phyloP scores from a whole-genome alignment of 2,329 filamentous ascomycete genomes.

The Fonsecaea multimorphosa region DNA sequence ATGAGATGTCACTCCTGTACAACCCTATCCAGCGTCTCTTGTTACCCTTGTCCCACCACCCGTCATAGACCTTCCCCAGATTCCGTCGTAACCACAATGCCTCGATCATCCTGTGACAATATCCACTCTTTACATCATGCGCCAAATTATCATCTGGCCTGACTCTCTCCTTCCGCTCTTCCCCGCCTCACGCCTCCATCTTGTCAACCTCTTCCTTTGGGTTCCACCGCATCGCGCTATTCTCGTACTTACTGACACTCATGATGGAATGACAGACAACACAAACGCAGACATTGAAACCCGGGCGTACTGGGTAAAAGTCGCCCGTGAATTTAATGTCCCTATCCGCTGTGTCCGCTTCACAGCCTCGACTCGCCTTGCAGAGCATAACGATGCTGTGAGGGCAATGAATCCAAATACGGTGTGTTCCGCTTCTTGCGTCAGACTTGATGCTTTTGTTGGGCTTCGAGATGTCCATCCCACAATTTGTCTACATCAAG shows the following conservation, averaged over 20 bases:
- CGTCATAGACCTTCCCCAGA: conserved; percentile 14
- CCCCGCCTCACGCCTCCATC: conserved; percentile 20
- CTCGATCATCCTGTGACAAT: background rate
- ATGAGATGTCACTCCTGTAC: conserved; percentile 8
- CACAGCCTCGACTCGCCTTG: conserved; percentile 70
- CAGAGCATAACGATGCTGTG: conserved; percentile 86
- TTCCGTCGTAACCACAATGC: conserved; percentile 4
- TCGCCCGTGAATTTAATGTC: conserved; percentile 73
- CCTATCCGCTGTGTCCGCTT: conserved; percentile 88
- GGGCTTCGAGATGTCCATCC: background rate
- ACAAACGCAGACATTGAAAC: conserved; percentile 87
- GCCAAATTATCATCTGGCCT: background rate
- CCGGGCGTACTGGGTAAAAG: conserved; percentile 75
- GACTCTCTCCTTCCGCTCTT: background rate
- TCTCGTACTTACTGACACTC: conserved; percentile 13
- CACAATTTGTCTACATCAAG: background rate
- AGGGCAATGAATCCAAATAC: conserved; percentile 65
- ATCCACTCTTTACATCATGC: conserved; percentile 11
- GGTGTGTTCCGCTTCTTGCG: conserved; percentile 41
- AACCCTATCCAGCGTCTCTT: conserved; percentile 1
- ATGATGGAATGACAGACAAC: conserved; percentile 68
- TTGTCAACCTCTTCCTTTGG: background rate
- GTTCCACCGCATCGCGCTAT: background rate
- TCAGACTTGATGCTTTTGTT: background rate
- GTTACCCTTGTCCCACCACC: conserved; percentile 1